Base-by-base conservation (phyloP, 495 filamentous ascomycete genomes). In the Penicillium macrosclerotiorum region DNA sequence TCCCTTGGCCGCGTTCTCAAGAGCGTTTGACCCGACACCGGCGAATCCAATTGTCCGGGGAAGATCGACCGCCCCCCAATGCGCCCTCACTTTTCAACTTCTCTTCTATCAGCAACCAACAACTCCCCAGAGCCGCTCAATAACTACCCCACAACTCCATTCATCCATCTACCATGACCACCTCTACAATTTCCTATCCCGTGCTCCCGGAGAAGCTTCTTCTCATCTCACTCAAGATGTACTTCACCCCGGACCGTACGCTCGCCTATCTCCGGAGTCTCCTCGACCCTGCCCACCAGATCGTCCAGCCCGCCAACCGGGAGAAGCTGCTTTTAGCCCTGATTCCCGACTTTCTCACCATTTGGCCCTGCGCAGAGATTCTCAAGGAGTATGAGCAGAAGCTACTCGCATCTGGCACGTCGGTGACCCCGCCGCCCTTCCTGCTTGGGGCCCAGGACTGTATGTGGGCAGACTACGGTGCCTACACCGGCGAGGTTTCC, bases 261-360 rank as follows among this genome's bases (percentile, higher is more conserved):
- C 67, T 71, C 41, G 52, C 68, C 34, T 94, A 89, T 70, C 68
- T 85, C 47, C 59, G 68, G 32, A 66, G 69, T 43, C 68, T 90
- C 29, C 70, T 83, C 16, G 55, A 72, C 36, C 74, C 73, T 41
- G 30, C 52, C 32, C 63, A 66, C 57, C 45, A 63, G 47, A 68
- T 65, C 31, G 60, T 72, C 41, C 63, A 59, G 16, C 57, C 71
- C 20, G 47, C 62, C 38, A 76, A 74, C 59, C 60, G 83, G 40
- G 82, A 81, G n/a, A 89, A 90, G 55, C 79, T 94, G 42, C 93
- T 90, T 44, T 80, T 90, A 52, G 90, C 90, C 39, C 85, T 92
- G 49, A 82, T 91, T 52, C 89, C 89, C 1, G 86, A 89, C 63
- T 85, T 86, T 64, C 59, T 90, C 26, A 78, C 81, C 14, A 71